These are phyloP conservation scores for Brassica nigra DNA, from an alignment of 345 rosid genomes.

Conservation along the genomic window DNA sequence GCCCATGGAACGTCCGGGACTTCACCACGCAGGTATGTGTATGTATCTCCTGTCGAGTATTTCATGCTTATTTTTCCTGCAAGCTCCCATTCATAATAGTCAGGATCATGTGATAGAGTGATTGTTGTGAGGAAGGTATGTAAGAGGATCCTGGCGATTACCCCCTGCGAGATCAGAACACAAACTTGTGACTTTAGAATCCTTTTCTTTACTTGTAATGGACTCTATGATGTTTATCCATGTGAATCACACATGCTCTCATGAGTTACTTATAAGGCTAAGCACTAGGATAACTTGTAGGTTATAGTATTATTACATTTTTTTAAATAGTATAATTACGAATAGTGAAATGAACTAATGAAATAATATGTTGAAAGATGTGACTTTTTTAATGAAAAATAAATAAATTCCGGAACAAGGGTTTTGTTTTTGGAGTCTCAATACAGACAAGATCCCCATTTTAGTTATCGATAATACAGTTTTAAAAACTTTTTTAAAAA, in stretches of 20 bases:
- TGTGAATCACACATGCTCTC: conserved; percentile 38
- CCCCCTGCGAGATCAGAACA: too few species aligned
- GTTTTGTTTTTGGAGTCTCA: conserved; percentile 10
- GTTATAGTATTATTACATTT: too few species aligned
- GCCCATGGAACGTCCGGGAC: too few species aligned
- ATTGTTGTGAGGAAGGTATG: too few species aligned
- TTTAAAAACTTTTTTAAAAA: background rate
- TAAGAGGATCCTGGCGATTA: too few species aligned
- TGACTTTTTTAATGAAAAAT: background rate
- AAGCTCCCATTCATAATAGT: too few species aligned
- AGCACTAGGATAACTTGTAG: background rate
- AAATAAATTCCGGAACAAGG: background rate
- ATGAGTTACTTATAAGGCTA: conserved; percentile 15
- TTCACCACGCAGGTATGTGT: too few species aligned
- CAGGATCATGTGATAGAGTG: too few species aligned
- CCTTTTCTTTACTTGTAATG: conserved; percentile 21
- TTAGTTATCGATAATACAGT: background rate
- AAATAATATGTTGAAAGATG: background rate
- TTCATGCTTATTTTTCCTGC: too few species aligned
- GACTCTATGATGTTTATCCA: conserved; percentile 37
- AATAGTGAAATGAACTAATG: background rate
- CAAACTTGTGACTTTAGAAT: conserved; percentile 1
- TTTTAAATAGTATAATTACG: background rate
- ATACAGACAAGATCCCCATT: conserved; percentile 27
- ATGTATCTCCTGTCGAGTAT: too few species aligned